phyloP scores from a whole-genome alignment of 352 stramenopile species.

The Phytophthora ramorum region DNA sequence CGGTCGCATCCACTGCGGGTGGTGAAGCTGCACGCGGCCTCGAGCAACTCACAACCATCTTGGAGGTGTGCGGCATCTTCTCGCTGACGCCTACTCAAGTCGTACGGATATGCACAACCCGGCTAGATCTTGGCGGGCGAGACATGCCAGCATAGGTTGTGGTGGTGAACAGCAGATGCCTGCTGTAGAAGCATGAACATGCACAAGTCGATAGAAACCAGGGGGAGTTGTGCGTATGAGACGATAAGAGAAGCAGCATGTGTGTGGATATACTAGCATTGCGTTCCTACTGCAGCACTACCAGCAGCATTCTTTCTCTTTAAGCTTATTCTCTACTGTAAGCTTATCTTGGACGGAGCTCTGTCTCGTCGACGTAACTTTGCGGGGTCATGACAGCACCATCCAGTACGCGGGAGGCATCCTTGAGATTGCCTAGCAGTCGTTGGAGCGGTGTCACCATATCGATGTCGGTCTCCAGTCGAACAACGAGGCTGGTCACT shows the following conservation, averaged over 20 bases:
- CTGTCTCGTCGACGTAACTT: constrained; percentile 17
- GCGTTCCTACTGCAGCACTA: background rate
- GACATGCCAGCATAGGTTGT: background rate
- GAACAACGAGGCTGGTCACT: constrained; percentile 39
- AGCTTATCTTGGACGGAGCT: constrained; percentile 2
- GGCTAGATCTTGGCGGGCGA: constrained; percentile 26
- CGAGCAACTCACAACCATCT: constrained; percentile 75
- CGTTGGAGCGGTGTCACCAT: constrained; percentile 31
- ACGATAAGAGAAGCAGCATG: constrained; percentile 12
- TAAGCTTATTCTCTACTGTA: too few relatives aligned
- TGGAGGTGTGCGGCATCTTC: constrained; percentile 68
- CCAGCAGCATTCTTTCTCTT: background rate
- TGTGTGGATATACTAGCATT: constrained; percentile 5
- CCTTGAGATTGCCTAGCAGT: constrained; percentile 34
- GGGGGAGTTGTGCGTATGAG: constrained; percentile 5
- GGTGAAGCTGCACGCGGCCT: constrained; percentile 20
- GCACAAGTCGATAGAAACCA: constrained; percentile 9
- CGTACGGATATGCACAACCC: constrained; percentile 36
- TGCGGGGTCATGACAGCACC: constrained; percentile 24
- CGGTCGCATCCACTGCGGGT: constrained; percentile 1
- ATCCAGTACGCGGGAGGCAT: constrained; percentile 32
- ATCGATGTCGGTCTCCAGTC: constrained; percentile 39
- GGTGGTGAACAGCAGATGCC: constrained; percentile 1
- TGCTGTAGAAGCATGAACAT: constrained; percentile 14
- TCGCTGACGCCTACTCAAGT: constrained; percentile 59